Evolutionary conservation across 495 filamentous ascomycete genomes (phyloP).

Genomic region (Aspergillus baeticus): DNA sequence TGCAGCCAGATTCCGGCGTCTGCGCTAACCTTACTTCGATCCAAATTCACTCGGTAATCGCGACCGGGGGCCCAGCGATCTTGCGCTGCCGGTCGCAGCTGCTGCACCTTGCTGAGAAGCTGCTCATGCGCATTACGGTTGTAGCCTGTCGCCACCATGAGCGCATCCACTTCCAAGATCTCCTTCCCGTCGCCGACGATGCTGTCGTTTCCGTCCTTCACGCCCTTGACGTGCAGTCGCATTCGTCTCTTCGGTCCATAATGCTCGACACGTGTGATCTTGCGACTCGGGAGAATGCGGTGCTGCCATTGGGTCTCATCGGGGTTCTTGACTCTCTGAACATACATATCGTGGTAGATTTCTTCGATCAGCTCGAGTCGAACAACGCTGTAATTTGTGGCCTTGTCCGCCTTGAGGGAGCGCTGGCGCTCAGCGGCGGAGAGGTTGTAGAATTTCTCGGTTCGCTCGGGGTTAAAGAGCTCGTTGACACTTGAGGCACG

Average conservation of each 20-base stretch:
- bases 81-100: constrained; percentile 57
- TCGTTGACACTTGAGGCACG: constrained; percentile 76
- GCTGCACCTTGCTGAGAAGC: constrained; percentile 64
- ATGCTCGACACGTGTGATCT: constrained; percentile 58
- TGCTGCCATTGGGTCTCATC: constrained; percentile 76
- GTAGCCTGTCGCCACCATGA: constrained; percentile 91
- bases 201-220: constrained; percentile 25
- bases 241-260: constrained; percentile 41
- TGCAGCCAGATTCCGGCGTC: constrained; percentile 86
- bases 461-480: constrained; percentile 84
- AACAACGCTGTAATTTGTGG: constrained; percentile 94
- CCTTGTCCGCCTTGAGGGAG: constrained; percentile 62
- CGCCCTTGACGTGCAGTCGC: constrained; percentile 35
- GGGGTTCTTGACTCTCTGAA: constrained; percentile 69
- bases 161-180: constrained; percentile 68
- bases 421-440: constrained; percentile 58
- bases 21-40: constrained; percentile 56
- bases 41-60: constrained; percentile 74
- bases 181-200: constrained; percentile 45
- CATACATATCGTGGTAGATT: constrained; percentile 81
- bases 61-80: constrained; percentile 44
- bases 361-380: constrained; percentile 82
- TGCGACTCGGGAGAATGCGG: constrained; percentile 67
- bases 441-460: constrained; percentile 70
- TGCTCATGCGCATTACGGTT: constrained; percentile 71